phyloP scores from a whole-genome alignment of 805 yeast species.

The Candida hungchunana region DNA sequence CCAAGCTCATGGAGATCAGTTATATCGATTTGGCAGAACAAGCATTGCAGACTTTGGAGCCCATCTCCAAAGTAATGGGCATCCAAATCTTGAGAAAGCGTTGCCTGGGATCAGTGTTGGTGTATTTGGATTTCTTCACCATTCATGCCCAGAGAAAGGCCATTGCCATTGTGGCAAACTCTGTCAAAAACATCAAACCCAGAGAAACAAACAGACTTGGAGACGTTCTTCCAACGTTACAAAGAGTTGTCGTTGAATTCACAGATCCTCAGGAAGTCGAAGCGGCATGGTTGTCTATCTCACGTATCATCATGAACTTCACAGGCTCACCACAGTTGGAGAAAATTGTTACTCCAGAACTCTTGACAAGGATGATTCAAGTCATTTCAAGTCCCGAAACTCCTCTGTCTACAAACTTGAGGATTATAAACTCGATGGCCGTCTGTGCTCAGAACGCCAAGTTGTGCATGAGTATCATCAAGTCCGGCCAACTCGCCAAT shows the following conservation, averaged over 20 bases:
- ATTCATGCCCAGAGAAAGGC: conserved; percentile 86
- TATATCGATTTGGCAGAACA: conserved; percentile 93
- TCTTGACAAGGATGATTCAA: conserved; percentile 32
- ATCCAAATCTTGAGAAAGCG: conserved; percentile 51
- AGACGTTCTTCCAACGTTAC: conserved; percentile 56
- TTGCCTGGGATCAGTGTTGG: conserved; percentile 61
- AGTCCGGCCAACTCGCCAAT: conserved; percentile 44
- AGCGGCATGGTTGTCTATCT: conserved; percentile 59
- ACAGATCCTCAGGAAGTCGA: conserved; percentile 60
- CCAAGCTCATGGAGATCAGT: conserved; percentile 65
- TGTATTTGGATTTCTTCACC: conserved; percentile 82
- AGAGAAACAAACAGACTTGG: conserved; percentile 44
- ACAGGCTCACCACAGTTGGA: conserved; percentile 42
- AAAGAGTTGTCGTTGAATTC: conserved; percentile 47
- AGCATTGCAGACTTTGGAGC: conserved; percentile 70
- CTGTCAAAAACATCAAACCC: conserved; percentile 47
- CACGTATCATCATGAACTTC: conserved; percentile 52
- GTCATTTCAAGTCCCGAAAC: conserved; percentile 29
- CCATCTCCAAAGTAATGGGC: conserved; percentile 53
- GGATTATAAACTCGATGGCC: conserved; percentile 38
- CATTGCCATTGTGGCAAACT: conserved; percentile 63
- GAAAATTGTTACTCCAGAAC: conserved; percentile 33
- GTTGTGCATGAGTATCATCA: conserved; percentile 41
- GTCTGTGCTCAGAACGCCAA: conserved; percentile 36
- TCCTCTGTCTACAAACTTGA: conserved; percentile 28